phyloP scores from a whole-genome alignment of 2,329 filamentous ascomycete genomes.

The Ophiostoma triangulosporum region DNA sequence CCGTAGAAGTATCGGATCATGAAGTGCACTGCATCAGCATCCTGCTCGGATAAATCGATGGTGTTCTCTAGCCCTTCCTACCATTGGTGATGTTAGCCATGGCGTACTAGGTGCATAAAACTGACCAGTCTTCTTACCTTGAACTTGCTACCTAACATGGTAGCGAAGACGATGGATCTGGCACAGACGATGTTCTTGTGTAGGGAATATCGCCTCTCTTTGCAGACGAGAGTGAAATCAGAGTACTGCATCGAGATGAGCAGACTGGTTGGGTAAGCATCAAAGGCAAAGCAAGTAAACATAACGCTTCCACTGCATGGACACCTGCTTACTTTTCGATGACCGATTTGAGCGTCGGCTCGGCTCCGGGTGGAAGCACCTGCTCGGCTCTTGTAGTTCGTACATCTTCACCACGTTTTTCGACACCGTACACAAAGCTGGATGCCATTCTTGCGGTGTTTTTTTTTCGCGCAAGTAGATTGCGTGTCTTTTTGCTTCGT shows the following conservation, averaged over 20 bases:
- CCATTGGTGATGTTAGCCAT: background rate
- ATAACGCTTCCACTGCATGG: too few relatives aligned
- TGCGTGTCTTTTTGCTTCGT: too few relatives aligned
- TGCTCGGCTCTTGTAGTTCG: too few relatives aligned
- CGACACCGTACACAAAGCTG: too few relatives aligned
- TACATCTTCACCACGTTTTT: too few relatives aligned
- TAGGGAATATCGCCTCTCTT: background rate
- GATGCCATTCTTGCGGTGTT: too few relatives aligned
- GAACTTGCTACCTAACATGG: slow-evolving; percentile 1
- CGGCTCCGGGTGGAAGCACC: too few relatives aligned
- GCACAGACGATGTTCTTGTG: slow-evolving; percentile 2
- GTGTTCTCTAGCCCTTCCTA: background rate
- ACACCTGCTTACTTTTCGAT: too few relatives aligned
- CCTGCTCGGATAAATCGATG: background rate
- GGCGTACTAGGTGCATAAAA: background rate
- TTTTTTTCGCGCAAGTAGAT: too few relatives aligned
- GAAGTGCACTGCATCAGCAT: slow-evolving; percentile 1
- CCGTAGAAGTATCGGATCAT: slow-evolving; percentile 2
- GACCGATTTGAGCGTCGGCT: too few relatives aligned
- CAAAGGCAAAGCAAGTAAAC: too few relatives aligned
- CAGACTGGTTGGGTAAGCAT: too few relatives aligned
- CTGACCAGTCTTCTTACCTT: background rate
- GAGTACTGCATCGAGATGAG: background rate
- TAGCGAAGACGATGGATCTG: background rate
- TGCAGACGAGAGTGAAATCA: background rate